phyloP scores from a whole-genome alignment of 2,329 filamentous ascomycete species.

The Alternaria sp. region DNA sequence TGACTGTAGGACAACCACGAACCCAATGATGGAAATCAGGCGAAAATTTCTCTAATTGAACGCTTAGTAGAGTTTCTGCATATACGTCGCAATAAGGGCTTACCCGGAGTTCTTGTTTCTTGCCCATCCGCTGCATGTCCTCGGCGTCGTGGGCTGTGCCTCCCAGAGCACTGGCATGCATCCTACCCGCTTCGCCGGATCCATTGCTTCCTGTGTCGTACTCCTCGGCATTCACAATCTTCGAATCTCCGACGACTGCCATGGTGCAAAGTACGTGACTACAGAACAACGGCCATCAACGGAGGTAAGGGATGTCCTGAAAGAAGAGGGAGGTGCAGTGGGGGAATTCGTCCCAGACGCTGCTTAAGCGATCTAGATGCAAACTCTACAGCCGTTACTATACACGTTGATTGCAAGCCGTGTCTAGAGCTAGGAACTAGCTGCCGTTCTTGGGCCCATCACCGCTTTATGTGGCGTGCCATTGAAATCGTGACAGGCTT shows the following conservation, averaged over 20 bases:
- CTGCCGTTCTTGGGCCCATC: background rate
- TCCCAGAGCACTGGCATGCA: conserved; percentile 13
- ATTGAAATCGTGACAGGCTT: background rate
- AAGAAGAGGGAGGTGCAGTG: background rate
- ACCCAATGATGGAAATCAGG: conserved; percentile 24
- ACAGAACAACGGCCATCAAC: background rate
- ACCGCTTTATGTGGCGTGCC: background rate
- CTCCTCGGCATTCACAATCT: conserved; percentile 15
- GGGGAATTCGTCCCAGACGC: background rate
- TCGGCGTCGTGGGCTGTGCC: conserved; percentile 20
- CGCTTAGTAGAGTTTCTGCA: background rate
- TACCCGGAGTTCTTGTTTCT: conserved; percentile 27
- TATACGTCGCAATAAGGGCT: background rate
- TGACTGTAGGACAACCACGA: conserved; percentile 20
- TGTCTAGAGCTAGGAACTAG: background rate
- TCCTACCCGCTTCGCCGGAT: background rate
- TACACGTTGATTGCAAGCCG: background rate
- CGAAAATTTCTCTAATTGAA: conserved; percentile 21
- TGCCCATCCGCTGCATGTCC: conserved; percentile 34
- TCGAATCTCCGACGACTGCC: conserved; percentile 3
- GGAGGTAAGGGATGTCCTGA: background rate
- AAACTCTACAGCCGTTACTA: background rate
- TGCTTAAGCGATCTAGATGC: background rate
- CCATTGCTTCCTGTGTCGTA: conserved; percentile 12
- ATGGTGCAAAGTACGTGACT: background rate